phyloP scores from a whole-genome alignment of 805 yeast species.

The Starmerella sp. region DNA sequence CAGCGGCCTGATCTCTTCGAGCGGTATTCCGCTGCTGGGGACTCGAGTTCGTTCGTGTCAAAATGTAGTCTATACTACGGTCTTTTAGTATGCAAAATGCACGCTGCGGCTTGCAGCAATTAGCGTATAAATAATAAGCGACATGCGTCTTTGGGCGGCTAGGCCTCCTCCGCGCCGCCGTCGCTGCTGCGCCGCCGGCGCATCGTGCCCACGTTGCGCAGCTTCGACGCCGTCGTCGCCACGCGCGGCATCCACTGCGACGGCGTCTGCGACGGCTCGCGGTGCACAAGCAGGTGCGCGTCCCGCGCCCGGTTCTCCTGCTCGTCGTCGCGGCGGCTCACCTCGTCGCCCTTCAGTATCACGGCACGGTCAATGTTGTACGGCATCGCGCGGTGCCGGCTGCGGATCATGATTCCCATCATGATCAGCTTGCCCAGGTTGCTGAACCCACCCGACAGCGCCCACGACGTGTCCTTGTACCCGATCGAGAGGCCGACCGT shows the following conservation, averaged over 20 bases:
- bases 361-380: constrained; percentile 89
- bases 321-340: constrained; percentile 22
- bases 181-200: constrained; percentile 9
- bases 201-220: constrained; percentile 14
- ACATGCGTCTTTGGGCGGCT: neutral
- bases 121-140: too few relatives aligned
- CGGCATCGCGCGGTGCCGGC: constrained; percentile 93
- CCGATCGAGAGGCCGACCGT: constrained; percentile 91
- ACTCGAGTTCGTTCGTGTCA: too few relatives aligned
- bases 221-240: constrained; percentile 19
- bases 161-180: neutral
- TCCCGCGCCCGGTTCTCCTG: constrained; percentile 21
- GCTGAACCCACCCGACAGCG: constrained; percentile 63
- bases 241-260: constrained; percentile 20
- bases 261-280: constrained; percentile 11
- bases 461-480: constrained; percentile 52
- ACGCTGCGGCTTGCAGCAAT: too few relatives aligned
- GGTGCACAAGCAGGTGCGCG: constrained; percentile 12
- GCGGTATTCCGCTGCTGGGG: too few relatives aligned
- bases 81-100: too few relatives aligned
- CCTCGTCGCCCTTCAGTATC: constrained; percentile 59
- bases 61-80: too few relatives aligned
- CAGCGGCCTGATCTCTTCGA: too few relatives aligned
- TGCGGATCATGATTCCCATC: constrained; percentile 83
- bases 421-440: constrained; percentile 71